phyloP scores from a whole-genome alignment of 2,329 filamentous ascomycete genomes.

The Aspergillus tanneri region DNA sequence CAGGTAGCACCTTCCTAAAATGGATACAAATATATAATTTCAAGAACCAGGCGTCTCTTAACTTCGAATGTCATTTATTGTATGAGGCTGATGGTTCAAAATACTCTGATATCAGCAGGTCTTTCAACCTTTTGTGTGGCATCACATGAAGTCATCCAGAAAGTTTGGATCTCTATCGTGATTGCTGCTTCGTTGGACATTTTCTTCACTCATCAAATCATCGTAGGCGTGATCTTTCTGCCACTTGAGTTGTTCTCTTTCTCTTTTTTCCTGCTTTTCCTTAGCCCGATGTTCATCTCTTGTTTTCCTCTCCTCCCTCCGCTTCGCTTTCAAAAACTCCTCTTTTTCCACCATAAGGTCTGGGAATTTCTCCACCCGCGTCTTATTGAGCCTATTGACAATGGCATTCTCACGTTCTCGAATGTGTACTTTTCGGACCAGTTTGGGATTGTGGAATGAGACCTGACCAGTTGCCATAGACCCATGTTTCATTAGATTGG shows the following conservation, averaged over 20 bases:
- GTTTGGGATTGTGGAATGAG: conserved; percentile 81
- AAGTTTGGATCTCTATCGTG: conserved; percentile 71
- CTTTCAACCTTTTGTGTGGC: no score
- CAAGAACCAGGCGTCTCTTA: no score
- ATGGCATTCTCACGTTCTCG: conserved; percentile 79
- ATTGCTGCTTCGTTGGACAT: conserved; percentile 75
- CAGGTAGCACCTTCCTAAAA: no score
- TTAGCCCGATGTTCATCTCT: conserved; percentile 41
- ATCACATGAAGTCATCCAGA: conserved; percentile 93
- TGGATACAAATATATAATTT: no score
- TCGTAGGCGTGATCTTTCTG: conserved; percentile 99
- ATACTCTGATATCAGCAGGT: no score
- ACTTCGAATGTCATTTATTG: conserved; percentile 64
- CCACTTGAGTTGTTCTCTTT: conserved; percentile 85
- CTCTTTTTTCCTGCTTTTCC: conserved; percentile 56
- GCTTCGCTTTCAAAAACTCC: conserved; percentile 67
- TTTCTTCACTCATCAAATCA: conserved; percentile 81
- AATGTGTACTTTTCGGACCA: conserved; percentile 81
- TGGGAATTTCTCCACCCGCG: conserved; percentile 81
- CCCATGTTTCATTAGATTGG: conserved; percentile 91
- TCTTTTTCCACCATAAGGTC: conserved; percentile 82
- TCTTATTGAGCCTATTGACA: conserved; percentile 98
- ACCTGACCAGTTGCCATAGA: conserved; percentile 96
- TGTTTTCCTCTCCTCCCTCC: conserved; percentile 61
- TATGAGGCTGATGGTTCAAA: no score